phyloP scores from a whole-genome alignment of 306 rosid species.

The Erythrophleum fordii region DNA sequence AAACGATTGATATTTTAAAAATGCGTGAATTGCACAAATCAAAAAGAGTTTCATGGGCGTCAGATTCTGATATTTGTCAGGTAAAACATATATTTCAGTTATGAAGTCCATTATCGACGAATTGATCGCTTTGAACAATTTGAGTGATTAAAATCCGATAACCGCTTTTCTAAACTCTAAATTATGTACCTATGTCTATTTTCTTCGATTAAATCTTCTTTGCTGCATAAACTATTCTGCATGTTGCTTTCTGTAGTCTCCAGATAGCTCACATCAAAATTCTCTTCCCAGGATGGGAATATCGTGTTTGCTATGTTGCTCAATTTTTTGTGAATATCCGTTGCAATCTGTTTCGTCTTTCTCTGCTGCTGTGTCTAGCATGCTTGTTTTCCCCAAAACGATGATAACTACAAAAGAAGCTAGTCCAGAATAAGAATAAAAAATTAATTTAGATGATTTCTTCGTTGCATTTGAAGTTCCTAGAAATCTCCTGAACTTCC shows the following conservation, averaged over 20 bases:
- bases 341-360: neutral
- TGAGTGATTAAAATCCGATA: neutral
- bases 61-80: conserved; percentile 18
- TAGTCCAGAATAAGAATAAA: neutral
- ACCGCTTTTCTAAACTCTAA: neutral
- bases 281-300: neutral
- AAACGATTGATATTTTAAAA: neutral
- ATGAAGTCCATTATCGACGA: neutral
- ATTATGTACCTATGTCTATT: neutral
- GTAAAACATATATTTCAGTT: neutral
- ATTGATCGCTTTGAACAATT: neutral
- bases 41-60: conserved; percentile 22
- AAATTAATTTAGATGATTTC: neutral
- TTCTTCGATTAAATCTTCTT: neutral
- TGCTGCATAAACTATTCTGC: neutral
- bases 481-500: neutral
- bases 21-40: conserved; percentile 4
- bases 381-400: neutral
- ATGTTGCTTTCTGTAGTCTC: neutral
- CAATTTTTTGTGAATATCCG: neutral
- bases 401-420: neutral
- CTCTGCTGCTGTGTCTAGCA: neutral
- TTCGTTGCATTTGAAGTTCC: conserved; percentile 2
- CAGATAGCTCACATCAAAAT: neutral
- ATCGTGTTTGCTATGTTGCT: neutral